Base-by-base conservation (phyloP, 192 early-diverging fungal genomes). In the Coemansia sp. region DNA sequence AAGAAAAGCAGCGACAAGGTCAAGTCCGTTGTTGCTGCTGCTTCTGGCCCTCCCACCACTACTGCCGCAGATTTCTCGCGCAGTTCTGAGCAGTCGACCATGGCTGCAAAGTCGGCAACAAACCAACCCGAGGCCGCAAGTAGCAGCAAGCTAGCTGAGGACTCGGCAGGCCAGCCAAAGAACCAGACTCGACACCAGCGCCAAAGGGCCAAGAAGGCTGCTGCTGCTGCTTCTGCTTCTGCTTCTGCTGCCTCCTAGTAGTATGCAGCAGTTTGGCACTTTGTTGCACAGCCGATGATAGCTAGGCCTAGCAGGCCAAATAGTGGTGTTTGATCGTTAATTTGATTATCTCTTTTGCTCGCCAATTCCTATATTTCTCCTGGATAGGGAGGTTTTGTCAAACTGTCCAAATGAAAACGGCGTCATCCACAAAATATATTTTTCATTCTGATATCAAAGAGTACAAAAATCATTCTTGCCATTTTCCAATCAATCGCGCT, bases 171-270 rank as follows among this genome's bases (percentile, higher is more conserved):
- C 11, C 23, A 55, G 15, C 26, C 40, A 30, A 62, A 62, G 37
- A 60, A 53, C 30, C 31, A 41, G 34, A 75, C 64, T 43, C 50
- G 71, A 17, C 71, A 65, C 31, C 65, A 68, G 42, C 71, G 71
- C 39, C 61, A 75, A 49, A 75, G 68, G 56, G 71, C 65, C 27
- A 63, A 59, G 14, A 56, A 58, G 55, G 21, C 41, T 4, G 58
- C 58, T n/a, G 50, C 53, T 9, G 34, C 40, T 13, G 22, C 51
- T 10, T 31, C 58, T 10, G 8, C 17, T 5, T 33, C 21, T 46
- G 41, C 3, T 50, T 29, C 22, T 48, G 18, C 8, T 37, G 6
- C n/a, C n/a, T n/a, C n/a, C n/a, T n/a, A n/a, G n/a, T n/a, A n/a
- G n/a, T n/a, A n/a, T n/a, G n/a, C n/a, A n/a, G n/a, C n/a, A n/a